Evolutionary conservation across 768 basidiomycete genomes (phyloP), one percentile per base, ranked within the genome.

Genomic region (Russula emetica): DNA sequence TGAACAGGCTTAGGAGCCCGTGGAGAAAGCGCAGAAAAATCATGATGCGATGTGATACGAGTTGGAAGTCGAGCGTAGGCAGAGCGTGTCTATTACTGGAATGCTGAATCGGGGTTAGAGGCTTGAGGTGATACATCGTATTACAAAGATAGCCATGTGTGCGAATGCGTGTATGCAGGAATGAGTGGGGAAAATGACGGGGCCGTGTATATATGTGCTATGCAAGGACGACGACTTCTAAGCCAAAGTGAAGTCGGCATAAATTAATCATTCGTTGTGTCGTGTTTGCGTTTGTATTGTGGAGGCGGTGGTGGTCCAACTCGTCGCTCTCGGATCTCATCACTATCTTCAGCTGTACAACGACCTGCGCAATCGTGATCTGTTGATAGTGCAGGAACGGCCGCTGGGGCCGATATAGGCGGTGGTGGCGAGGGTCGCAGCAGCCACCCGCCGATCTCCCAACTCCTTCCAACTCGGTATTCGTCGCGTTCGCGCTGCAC

Each of bases 361-460:
- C 22, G 32, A 28, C 20, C 50, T 16, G 22, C 53, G n/a, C 44
- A 18, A 13, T 24, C 53, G 16, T 16, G 22, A 55, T 16, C 22
- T 22, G 13, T 22, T 11, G 22, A 18, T 38, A 9, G 24, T 26
- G 34, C 2, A 9, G 3, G 22, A 24, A 38, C 7, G 10, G 26
- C 4, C 9, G 3, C 14, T 34, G 2, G 34, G 3, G 13, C 34
- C 11, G 11, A 34, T 13, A 34, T 34, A 44, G 40, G 55, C 18
- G 5, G 32, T 4, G 26, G 13, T 34, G n/a, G n/a, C 5, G 53
- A 55, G 40, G n/a, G 28, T 20, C 61, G 52, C 32, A 66, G 63
- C 13, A 88, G 68, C 85, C 86, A 87, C 2, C 86, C 86, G 13
- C 86, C 86, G 42, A 69, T 66, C 70, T 87, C 85, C 86, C 86